phyloP scores from a whole-genome alignment of 768 basidiomycete species.

The Tulasnella sp. region DNA sequence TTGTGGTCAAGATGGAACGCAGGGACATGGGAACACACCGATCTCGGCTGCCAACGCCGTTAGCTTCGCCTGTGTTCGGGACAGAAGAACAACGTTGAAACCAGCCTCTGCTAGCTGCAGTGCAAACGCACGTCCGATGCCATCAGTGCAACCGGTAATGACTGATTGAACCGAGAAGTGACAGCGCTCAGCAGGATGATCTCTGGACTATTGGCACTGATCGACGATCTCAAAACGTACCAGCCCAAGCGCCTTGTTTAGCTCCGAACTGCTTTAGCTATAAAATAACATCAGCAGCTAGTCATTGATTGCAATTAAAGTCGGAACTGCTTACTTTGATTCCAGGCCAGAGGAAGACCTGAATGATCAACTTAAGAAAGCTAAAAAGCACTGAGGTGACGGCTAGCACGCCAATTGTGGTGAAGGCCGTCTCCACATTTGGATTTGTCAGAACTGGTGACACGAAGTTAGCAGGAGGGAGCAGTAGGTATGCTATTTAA shows the following conservation, averaged over 20 bases:
- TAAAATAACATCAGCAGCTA: too few species aligned
- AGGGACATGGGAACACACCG: constrained; percentile 35
- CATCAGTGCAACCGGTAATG: constrained; percentile 90
- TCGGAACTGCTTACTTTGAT: constrained; percentile 40
- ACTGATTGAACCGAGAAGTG: constrained; percentile 35
- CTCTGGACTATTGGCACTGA: too few species aligned
- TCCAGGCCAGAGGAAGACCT: constrained; percentile 64
- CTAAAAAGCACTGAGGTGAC: constrained; percentile 45
- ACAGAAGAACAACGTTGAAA: constrained; percentile 79
- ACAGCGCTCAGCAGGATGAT: neutral
- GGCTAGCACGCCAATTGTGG: constrained; percentile 44
- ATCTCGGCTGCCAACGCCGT: constrained; percentile 60
- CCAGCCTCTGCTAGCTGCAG: constrained; percentile 76
- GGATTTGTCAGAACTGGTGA: too few species aligned
- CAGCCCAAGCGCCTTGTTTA: constrained; percentile 80
- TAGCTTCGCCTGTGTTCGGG: constrained; percentile 57
- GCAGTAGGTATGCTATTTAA: too few species aligned
- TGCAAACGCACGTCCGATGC: constrained; percentile 91
- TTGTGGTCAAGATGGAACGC: neutral
- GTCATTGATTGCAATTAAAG: neutral
- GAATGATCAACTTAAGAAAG: constrained; percentile 50
- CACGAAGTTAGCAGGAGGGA: constrained; percentile 29
- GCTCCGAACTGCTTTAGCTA: constrained; percentile 51
- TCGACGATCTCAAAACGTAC: constrained; percentile 24
- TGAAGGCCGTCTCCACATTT: neutral